Evolutionary conservation across 2,329 filamentous ascomycete species (phyloP).

Genomic region (Sclerotinia minor): DNA sequence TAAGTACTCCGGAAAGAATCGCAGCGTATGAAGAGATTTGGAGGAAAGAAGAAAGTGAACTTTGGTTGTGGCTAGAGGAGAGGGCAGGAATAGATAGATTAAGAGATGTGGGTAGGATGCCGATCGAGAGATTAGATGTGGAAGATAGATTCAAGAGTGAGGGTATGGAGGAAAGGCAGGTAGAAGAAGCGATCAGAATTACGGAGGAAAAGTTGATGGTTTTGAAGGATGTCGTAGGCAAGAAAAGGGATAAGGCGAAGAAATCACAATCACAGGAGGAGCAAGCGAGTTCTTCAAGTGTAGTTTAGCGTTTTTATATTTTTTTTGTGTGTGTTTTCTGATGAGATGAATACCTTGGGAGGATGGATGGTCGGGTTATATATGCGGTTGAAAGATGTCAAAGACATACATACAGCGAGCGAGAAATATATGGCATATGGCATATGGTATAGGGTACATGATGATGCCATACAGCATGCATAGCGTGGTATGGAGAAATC

Average conservation of each 20-base stretch:
- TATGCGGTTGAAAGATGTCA: background rate
- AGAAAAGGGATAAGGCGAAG: slow-evolving; percentile 28
- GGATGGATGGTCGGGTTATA: background rate
- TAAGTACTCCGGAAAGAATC: slow-evolving; percentile 61
- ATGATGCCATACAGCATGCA: background rate
- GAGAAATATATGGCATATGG: background rate
- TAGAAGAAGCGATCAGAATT: slow-evolving; percentile 50
- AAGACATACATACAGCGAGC: background rate
- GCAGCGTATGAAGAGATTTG: slow-evolving; percentile 90
- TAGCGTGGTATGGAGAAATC: background rate
- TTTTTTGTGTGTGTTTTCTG: no score
- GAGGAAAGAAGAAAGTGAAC: slow-evolving; percentile 42
- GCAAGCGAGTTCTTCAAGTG: background rate
- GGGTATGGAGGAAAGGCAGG: slow-evolving; percentile 36
- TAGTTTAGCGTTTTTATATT: background rate
- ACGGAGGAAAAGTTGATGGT: slow-evolving; percentile 82
- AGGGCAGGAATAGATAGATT: slow-evolving; percentile 66
- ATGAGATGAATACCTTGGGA: no score
- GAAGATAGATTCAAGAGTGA: slow-evolving; percentile 33
- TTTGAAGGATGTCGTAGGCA: slow-evolving; percentile 70
- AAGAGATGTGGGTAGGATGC: slow-evolving; percentile 52
- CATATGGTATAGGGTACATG: background rate
- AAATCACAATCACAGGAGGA: background rate
- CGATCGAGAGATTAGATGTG: slow-evolving; percentile 35
- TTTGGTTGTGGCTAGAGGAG: slow-evolving; percentile 42